Evolutionary conservation across 306 rosid genomes (phyloP).

Genomic region (Rosa chinensis): DNA sequence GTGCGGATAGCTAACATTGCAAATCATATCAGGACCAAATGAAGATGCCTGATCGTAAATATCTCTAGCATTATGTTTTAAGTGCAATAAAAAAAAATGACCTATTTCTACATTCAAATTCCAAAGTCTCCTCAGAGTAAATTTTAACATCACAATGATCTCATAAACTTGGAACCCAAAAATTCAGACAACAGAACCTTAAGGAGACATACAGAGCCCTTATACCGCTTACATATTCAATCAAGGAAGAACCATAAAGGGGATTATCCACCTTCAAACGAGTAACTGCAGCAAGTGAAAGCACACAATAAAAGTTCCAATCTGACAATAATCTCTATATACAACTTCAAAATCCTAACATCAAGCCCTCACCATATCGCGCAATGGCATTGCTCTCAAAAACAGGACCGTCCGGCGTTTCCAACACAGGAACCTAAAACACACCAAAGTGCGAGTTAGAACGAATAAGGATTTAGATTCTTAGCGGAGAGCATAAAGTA

Average conservation of each 20-base stretch:
- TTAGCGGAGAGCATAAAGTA: too few species aligned
- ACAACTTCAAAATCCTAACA: background rate
- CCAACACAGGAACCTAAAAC: conserved; percentile 66
- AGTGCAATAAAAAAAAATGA: background rate
- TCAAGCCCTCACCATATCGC: conserved; percentile 51
- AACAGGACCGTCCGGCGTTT: conserved; percentile 68
- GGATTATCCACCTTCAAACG: conserved; percentile 48
- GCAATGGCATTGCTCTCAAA: conserved; percentile 90
- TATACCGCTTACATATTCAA: conserved; percentile 45
- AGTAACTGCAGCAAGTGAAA: conserved; percentile 53
- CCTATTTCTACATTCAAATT: conserved; percentile 1
- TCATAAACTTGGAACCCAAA: background rate
- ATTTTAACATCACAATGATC: background rate
- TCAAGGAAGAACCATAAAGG: conserved; percentile 50
- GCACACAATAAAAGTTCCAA: background rate
- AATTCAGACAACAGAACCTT: background rate
- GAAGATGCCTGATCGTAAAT: background rate
- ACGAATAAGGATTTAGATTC: too few species aligned
- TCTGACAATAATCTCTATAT: background rate
- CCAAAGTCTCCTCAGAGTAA: background rate
- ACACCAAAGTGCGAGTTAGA: background rate
- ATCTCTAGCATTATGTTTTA: background rate
- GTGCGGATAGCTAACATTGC: too few species aligned
- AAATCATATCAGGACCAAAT: too few species aligned
- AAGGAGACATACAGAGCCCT: background rate